phyloP scores from a whole-genome alignment of 2,329 filamentous ascomycete species.

The Monilinia fructicola region DNA sequence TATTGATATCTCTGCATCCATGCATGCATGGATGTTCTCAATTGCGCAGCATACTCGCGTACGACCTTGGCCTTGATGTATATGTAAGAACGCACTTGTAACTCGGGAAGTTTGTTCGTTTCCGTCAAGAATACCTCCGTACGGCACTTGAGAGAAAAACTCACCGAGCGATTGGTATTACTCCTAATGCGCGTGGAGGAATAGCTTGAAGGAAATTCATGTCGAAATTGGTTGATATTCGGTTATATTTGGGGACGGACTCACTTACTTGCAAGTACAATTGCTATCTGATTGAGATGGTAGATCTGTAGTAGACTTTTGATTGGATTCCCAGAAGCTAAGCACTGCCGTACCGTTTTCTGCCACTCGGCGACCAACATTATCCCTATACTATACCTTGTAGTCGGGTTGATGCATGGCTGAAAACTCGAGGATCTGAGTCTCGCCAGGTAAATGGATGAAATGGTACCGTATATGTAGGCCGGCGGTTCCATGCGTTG shows the following conservation, averaged over 20 bases:
- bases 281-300: constrained; percentile 16
- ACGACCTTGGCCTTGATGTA: background rate
- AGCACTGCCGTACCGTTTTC: constrained; percentile 16
- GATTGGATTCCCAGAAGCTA: constrained; percentile 7
- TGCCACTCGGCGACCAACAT: constrained; percentile 21
- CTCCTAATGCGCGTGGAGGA: background rate
- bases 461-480: constrained; percentile 21
- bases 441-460: constrained; percentile 17
- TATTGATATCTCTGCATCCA: constrained; percentile 18
- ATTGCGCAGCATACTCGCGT: constrained; percentile 19
- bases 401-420: constrained; percentile 12
- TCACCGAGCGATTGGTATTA: constrained; percentile 12
- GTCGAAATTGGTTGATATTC: background rate
- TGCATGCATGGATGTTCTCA: constrained; percentile 14
- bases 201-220: background rate
- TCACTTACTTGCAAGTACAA: background rate
- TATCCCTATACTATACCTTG: constrained; percentile 18
- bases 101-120: constrained; percentile 19
- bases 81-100: constrained; percentile 15
- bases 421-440: constrained; percentile 17
- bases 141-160: constrained; percentile 16
- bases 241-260: background rate
- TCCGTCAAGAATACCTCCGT: constrained; percentile 20
- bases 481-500: constrained; percentile 19
- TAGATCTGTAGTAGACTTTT: background rate